Evolutionary conservation across 371 early-diverging fungal species (phyloP), one percentile per base, ranked within the genome.

Genomic region (Mucor mucedo): DNA sequence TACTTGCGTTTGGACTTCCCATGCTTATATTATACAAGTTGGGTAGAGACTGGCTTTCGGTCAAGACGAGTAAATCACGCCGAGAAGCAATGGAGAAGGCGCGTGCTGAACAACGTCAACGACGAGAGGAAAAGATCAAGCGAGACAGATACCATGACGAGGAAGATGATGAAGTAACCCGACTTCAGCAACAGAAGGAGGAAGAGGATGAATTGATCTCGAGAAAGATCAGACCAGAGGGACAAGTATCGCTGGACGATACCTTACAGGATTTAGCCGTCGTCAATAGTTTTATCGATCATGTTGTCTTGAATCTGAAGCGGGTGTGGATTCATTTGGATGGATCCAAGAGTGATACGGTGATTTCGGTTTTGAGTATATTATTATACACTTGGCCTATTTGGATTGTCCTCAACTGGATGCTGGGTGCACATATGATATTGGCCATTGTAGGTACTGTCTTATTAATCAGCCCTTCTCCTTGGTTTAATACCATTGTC

Each of bases 161-260:
- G 41, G 60, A 63, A 28, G 61, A 68, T 14, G 63, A 71, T 47
- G 71, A 71, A n/a, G 38, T 63, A 56, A 27, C 58, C 56, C 38
- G 54, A 45, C 50, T 55, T 28, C 49, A 62, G 38, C 68, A 57
- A 68, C 53, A 65, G 55, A 56, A 67, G 45, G 63, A 69, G 38
- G 74, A 73, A 49, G 67, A 71, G 30, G 68, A 76, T 28, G 59
- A 67, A 32, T 27, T 73, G 28, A 58, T 76, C 8, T 64, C 69
- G 13, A 68, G 76, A 29, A 79, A 77, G 48, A 68, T 72, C 30
- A 68, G 67, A 44, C 69, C 63, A 5, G 63, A 69, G 1, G 69
- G 58, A 4, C 63, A 74, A 30, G 70, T 75, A 44, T 74, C 76
- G 60, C 72, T 80, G 71, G 80, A 80, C 67, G 78, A 76, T 68